phyloP scores from a whole-genome alignment of 2,329 filamentous ascomycete species.

The Sporothrix brasiliensis region DNA sequence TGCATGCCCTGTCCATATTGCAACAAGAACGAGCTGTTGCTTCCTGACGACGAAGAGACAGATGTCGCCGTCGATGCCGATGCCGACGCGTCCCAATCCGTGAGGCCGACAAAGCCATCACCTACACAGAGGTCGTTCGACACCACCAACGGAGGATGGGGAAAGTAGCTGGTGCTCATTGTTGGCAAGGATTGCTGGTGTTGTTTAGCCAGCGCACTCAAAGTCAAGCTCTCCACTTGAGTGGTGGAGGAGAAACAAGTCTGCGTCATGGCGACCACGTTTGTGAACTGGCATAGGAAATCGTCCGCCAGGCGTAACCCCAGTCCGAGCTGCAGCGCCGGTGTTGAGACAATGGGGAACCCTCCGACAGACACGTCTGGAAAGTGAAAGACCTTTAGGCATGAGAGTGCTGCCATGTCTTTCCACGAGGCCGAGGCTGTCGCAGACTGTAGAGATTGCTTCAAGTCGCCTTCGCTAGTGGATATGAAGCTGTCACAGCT shows the following conservation, averaged over 20 bases:
- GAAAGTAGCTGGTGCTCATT: not conserved
- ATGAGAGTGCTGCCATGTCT: constrained; percentile 34
- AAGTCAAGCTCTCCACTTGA: not conserved
- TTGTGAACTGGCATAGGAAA: constrained; percentile 44
- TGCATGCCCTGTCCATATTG: constrained; percentile 4
- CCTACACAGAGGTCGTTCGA: not conserved
- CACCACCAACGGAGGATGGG: constrained; percentile 29
- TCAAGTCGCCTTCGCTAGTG: not conserved
- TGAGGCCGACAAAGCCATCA: not conserved
- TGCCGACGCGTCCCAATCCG: constrained; percentile 19
- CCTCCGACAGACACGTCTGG: constrained; percentile 49
- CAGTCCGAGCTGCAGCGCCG: constrained; percentile 49
- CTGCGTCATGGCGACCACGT: constrained; percentile 14
- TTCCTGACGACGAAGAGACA: not conserved
- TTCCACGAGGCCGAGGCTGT: constrained; percentile 33
- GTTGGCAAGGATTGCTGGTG: not conserved
- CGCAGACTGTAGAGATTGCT: not conserved
- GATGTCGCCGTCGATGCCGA: not conserved
- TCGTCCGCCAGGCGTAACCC: constrained; percentile 50
- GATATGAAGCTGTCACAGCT: not conserved
- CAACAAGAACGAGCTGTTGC: not conserved
- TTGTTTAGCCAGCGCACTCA: not conserved
- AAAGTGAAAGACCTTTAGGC: constrained; percentile 47
- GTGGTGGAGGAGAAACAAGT: constrained; percentile 1
- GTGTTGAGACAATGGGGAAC: constrained; percentile 47